Evolutionary conservation across 2,329 filamentous ascomycete genomes (phyloP), one percentile per base, ranked within the genome.

Genomic region (Fusarium paranaense): DNA sequence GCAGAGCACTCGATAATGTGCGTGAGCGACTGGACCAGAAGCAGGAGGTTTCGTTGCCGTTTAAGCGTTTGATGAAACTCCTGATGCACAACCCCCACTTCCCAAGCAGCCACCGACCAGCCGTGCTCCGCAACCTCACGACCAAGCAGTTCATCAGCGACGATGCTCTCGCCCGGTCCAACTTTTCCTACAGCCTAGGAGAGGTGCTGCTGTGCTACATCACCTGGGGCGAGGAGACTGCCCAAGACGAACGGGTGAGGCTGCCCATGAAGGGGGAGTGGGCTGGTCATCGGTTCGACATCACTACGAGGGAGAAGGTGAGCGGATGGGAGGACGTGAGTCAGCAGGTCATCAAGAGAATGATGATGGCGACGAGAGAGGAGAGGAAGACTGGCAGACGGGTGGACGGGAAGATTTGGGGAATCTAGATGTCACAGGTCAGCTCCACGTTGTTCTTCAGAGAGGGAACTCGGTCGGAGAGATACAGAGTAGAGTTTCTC

Each of bases 41-140:
- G 13, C 20, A 22, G 5, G 59, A 67, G 56, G 22, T 33, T 18
- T 27, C 47, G 5, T 7, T 45, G 6, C 42, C 37, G 4, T 63
- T 64, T 11, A 30, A 68, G 6, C 62, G 50, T 3, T 18, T 71
- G 14, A 27, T 63, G 13, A 18, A 32, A 18, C 14, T 60, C 14
- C 11, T 71, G 18, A 57, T 32, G 22, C 30, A 38, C 14, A 42
- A 18, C 2, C 57, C 60, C 9, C 7, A 20, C 4, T 14, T 38
- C 20, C 33, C n/a, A 1, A 6, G 6, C 1, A 18, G 9, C 1
- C 30, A 38, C 13, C 38, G 14, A 10, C n/a, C 14, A 3, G 52
- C 62, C 2, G 62, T 73, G 5, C 69, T 73, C 20, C 71, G 69
- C 5, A 73, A 73, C 62, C n/a, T 73, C 16, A 40, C 20, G 14